These are phyloP conservation scores for Mycena vulgaris DNA, from an alignment of 768 basidiomycete species.

Conservation along the genomic window DNA sequence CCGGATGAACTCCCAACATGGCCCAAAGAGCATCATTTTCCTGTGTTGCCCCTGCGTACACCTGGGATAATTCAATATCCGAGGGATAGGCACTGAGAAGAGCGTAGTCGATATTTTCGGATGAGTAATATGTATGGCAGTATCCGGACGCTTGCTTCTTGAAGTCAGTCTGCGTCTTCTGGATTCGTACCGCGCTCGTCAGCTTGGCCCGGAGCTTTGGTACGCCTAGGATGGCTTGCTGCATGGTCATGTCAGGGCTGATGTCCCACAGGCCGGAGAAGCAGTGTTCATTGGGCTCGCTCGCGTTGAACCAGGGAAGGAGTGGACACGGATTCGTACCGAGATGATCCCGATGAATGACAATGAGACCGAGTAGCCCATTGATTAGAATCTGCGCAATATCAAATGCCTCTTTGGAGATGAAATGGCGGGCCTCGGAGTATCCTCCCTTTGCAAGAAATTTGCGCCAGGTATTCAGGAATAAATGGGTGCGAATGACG, in stretches of 20 bases:
- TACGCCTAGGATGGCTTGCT: background rate
- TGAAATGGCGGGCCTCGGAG: no score
- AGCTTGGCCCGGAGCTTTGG: conserved; percentile 1
- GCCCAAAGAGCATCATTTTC: conserved; percentile 9
- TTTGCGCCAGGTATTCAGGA: no score
- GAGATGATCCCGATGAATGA: no score
- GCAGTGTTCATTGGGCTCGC: conserved; percentile 39
- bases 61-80: background rate
- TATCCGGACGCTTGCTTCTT: conserved; percentile 8
- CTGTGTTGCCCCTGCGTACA: background rate
- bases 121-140: conserved; percentile 1
- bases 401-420: conserved; percentile 41
- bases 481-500: conserved; percentile 28
- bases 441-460: no score
- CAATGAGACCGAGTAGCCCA: conserved; percentile 41
- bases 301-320: conserved; percentile 40
- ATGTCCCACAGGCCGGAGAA: conserved; percentile 37
- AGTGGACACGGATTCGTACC: conserved; percentile 28
- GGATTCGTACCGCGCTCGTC: background rate
- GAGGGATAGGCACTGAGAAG: background rate
- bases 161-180: background rate
- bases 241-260: conserved; percentile 37
- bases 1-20: conserved; percentile 4
- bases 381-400: conserved; percentile 41
- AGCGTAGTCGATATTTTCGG: background rate